phyloP scores from a whole-genome alignment of 2,329 filamentous ascomycete species.

The Arthrobotrys entomopaga region DNA sequence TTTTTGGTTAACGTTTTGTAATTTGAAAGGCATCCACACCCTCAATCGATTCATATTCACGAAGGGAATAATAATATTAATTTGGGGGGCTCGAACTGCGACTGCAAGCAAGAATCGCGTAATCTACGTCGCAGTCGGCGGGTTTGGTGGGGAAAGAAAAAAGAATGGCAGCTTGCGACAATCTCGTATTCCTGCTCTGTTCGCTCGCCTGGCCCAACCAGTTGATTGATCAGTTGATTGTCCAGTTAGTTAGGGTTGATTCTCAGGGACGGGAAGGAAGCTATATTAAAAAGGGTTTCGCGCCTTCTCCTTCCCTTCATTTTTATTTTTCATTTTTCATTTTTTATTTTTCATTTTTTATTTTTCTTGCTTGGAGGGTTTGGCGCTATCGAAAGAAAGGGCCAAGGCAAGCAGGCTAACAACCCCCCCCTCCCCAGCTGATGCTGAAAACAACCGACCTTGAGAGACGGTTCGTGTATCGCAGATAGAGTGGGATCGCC shows the following conservation, averaged over 20 bases:
- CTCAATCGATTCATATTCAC: no score
- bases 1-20: neutral
- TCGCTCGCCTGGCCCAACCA: no score
- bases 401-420: conserved; percentile 1
- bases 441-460: conserved; percentile 34
- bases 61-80: no score
- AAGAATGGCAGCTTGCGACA: neutral
- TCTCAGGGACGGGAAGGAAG: conserved; percentile 30
- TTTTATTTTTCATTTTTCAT: no score
- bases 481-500: conserved; percentile 52
- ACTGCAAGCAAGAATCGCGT: conserved; percentile 50
- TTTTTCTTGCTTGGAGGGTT: neutral
- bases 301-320: neutral
- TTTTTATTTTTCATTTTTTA: no score
- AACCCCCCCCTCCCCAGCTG: no score
- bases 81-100: no score
- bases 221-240: neutral
- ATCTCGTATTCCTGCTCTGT: neutral
- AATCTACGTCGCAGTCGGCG: conserved; percentile 23
- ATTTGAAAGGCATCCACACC: neutral
- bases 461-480: conserved; percentile 47
- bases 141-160: neutral
- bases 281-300: neutral
- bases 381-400: neutral
- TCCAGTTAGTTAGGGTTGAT: conserved; percentile 6